Conservation (phyloP, 1,284 basidiomycete genomes). For the Salmacisia buchloeana region DNA sequence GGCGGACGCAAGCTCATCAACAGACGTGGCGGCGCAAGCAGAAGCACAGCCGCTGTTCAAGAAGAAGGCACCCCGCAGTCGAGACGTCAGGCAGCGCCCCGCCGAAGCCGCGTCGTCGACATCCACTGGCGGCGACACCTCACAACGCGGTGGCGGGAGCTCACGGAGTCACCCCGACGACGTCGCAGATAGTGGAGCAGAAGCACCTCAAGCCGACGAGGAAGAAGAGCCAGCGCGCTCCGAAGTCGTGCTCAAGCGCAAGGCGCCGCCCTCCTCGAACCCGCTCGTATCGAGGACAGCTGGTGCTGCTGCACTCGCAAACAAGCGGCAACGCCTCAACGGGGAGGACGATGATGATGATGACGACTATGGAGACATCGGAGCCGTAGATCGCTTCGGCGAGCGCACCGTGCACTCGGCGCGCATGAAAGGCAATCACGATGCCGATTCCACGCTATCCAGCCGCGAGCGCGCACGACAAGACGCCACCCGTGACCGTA, state of each 20-base stretch:
- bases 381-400: slow-evolving; percentile 58
- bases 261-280: not conserved
- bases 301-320: not conserved
- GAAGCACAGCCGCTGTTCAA: not conserved
- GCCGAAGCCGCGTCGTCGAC: not conserved
- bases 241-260: not conserved
- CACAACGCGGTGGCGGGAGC: no score
- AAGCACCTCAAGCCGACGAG: not conserved
- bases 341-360: not conserved
- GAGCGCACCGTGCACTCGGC: slow-evolving; percentile 49
- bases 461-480: slow-evolving; percentile 36
- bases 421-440: not conserved
- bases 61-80: not conserved
- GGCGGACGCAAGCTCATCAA: no score
- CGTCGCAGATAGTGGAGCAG: not conserved
- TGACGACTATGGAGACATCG: slow-evolving; percentile 54
- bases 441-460: not conserved
- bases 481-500: slow-evolving; percentile 51
- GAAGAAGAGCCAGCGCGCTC: not conserved
- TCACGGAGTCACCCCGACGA: no score
- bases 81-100: not conserved
- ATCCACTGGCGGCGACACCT: not conserved
- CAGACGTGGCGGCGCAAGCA: no score
- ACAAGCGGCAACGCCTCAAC: not conserved
- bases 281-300: not conserved